phyloP scores from a whole-genome alignment of 1,139 yeast species.

The Waltiozyma sp. region DNA sequence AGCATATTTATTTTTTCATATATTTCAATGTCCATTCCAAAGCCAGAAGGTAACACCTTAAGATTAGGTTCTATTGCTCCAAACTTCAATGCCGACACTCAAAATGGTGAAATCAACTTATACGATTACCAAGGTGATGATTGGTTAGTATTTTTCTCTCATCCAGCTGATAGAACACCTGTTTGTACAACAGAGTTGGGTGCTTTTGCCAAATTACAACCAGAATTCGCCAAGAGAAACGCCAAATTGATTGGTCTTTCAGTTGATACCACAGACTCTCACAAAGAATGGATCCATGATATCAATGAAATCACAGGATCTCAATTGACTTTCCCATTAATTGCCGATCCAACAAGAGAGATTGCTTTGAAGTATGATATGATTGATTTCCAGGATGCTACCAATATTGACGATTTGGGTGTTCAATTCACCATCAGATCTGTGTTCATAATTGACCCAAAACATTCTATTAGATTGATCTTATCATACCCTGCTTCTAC shows the following conservation, averaged over 20 bases:
- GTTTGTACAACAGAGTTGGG: slow-evolving; percentile 88
- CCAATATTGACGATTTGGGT: slow-evolving; percentile 48
- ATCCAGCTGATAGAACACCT: slow-evolving; percentile 84
- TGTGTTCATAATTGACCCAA: slow-evolving; percentile 74
- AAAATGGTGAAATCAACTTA: slow-evolving; percentile 65
- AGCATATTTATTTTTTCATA: too few species aligned
- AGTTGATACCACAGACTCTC: slow-evolving; percentile 61
- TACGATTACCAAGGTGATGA: slow-evolving; percentile 64
- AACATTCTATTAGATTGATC: slow-evolving; percentile 60
- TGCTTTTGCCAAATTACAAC: slow-evolving; percentile 75
- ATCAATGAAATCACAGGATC: slow-evolving; percentile 69
- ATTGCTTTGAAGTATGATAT: slow-evolving; percentile 64
- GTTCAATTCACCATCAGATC: slow-evolving; percentile 66
- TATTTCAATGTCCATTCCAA: slow-evolving; percentile 19
- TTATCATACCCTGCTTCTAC: slow-evolving; percentile 77
- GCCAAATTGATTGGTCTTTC: slow-evolving; percentile 73
- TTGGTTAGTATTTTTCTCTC: slow-evolving; percentile 76
- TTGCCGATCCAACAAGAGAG: slow-evolving; percentile 67
- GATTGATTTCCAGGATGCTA: slow-evolving; percentile 61
- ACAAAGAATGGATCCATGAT: slow-evolving; percentile 74
- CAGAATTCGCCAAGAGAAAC: slow-evolving; percentile 66
- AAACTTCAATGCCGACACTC: slow-evolving; percentile 63
- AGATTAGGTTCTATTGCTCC: slow-evolving; percentile 67
- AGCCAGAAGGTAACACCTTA: slow-evolving; percentile 21
- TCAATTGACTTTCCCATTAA: slow-evolving; percentile 60